phyloP scores from a whole-genome alignment of 768 basidiomycete species.

The Myochromella boudieri region DNA sequence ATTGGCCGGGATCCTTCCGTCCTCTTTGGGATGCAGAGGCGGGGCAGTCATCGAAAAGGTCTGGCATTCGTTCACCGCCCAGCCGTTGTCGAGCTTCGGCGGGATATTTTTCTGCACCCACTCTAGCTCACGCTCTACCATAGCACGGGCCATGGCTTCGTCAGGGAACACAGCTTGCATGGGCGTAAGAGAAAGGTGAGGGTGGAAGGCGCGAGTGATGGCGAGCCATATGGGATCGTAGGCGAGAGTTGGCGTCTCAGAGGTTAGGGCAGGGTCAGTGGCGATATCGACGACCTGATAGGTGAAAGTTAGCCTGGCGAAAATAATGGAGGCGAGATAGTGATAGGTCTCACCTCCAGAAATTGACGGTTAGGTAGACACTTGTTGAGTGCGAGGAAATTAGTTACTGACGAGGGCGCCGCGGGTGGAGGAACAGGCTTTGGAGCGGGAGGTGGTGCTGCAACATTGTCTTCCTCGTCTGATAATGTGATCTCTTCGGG shows the following conservation, averaged over 20 bases:
- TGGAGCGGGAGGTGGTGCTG: conserved; percentile 28
- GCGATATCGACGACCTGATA: conserved; percentile 72
- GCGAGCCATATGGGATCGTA: conserved; percentile 95
- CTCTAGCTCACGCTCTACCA: conserved; percentile 56
- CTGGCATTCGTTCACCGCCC: conserved; percentile 57
- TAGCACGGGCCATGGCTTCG: conserved; percentile 44
- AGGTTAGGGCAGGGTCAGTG: conserved; percentile 8
- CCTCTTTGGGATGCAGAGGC: conserved; percentile 32
- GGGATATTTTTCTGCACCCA: conserved; percentile 70
- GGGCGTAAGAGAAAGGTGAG: conserved; percentile 60
- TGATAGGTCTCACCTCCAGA: no score
- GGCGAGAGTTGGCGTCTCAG: conserved; percentile 40
- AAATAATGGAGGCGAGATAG: not conserved
- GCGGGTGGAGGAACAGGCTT: conserved; percentile 15
- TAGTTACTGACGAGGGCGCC: conserved; percentile 45
- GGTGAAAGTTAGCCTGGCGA: not conserved
- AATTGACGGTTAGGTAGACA: conserved; percentile 76
- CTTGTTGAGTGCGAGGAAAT: conserved; percentile 90
- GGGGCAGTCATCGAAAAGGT: conserved; percentile 68
- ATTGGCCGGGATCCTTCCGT: conserved; percentile 1
- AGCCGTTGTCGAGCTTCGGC: conserved; percentile 29
- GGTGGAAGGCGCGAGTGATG: conserved; percentile 84
- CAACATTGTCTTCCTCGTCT: conserved; percentile 45
- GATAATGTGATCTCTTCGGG: conserved; percentile 45
- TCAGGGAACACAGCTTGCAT: conserved; percentile 61